Evolutionary conservation across 1,284 basidiomycete species (phyloP).

Genomic region (Acaromyces ingoldii): DNA sequence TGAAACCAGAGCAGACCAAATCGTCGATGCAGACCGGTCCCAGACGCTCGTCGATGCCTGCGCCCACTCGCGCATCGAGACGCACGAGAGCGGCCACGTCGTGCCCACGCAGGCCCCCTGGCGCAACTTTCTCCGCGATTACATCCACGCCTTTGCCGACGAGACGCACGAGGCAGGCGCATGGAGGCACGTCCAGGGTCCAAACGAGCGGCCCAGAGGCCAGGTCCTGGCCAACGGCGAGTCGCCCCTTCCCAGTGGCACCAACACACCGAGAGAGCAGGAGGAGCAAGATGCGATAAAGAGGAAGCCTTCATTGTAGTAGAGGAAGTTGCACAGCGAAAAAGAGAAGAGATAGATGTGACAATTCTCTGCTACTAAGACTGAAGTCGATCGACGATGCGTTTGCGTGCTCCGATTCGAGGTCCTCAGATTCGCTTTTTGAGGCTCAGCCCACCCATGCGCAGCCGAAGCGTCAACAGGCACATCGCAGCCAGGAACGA

Average conservation of each 20-base stretch:
- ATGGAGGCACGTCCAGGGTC: neutral
- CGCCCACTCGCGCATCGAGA: constrained; percentile 36
- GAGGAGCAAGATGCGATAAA: no score
- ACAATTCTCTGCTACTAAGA: no score
- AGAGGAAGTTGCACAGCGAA: no score
- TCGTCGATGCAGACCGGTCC: constrained; percentile 33
- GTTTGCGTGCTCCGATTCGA: no score
- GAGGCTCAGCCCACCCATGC: constrained; percentile 7
- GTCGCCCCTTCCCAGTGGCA: no score
- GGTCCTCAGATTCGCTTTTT: constrained; percentile 9
- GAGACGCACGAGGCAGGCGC: constrained; percentile 22
- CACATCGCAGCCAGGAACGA: constrained; percentile 18
- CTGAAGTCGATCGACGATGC: no score
- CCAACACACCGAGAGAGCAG: no score
- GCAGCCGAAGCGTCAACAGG: constrained; percentile 15
- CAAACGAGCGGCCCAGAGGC: neutral
- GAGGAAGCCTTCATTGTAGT: no score
- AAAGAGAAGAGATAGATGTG: no score
- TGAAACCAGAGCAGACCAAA: constrained; percentile 22
- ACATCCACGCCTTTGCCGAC: constrained; percentile 27
- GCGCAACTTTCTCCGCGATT: constrained; percentile 47
- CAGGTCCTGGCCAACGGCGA: no score
- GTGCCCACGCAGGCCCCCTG: constrained; percentile 47
- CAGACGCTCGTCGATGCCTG: constrained; percentile 34
- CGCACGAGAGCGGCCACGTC: constrained; percentile 48